A percentile compares a stretch with the other conserved stretches of the same genome.
These are phyloP conservation scores for Trematosphaeria pertusa DNA, from an alignment of 2,329 filamentous ascomycete genomes.

Conservation along the genomic window DNA sequence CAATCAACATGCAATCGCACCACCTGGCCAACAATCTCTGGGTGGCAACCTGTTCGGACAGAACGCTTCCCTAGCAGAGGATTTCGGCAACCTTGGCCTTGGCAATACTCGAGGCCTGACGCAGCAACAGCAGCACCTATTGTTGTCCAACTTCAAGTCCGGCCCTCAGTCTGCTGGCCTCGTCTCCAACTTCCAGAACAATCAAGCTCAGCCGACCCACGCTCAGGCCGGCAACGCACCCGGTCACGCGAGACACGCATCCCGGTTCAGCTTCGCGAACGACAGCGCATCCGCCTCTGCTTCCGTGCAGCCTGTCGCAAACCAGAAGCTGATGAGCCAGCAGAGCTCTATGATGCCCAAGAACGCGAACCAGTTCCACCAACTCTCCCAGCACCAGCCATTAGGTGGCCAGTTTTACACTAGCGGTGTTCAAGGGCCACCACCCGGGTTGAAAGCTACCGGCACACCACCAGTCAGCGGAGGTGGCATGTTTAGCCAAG, in stretches of 20 bases:
- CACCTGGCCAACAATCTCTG: slow-evolving; percentile 74
- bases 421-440: slow-evolving; percentile 87
- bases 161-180: slow-evolving; percentile 61
- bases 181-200: slow-evolving; percentile 53
- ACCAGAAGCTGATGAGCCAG: slow-evolving; percentile 81
- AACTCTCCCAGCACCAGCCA: slow-evolving; percentile 60
- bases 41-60: slow-evolving; percentile 47
- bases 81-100: slow-evolving; percentile 53
- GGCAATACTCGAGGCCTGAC: slow-evolving; percentile 76
- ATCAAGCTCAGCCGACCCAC: slow-evolving; percentile 56
- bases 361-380: slow-evolving; percentile 56
- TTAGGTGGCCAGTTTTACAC: slow-evolving; percentile 76
- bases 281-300: slow-evolving; percentile 68
- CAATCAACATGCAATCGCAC: slow-evolving; percentile 72
- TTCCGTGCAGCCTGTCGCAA: slow-evolving; percentile 77
- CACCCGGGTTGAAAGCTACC: slow-evolving; percentile 92
- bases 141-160: slow-evolving; percentile 68
- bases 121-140: slow-evolving; percentile 74
- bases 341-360: slow-evolving; percentile 84
- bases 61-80: slow-evolving; percentile 42
- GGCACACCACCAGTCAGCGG: slow-evolving; percentile 86
- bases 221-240: slow-evolving; percentile 64
- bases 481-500: slow-evolving; percentile 87
- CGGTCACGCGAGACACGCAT: slow-evolving; percentile 81
- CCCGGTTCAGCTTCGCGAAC: slow-evolving; percentile 86